A percentile compares a stretch with the other conserved stretches of the same genome.
Evolutionary conservation across 2,329 filamentous ascomycete species (phyloP).

Genomic region (Emergomyces pasteurianus): DNA sequence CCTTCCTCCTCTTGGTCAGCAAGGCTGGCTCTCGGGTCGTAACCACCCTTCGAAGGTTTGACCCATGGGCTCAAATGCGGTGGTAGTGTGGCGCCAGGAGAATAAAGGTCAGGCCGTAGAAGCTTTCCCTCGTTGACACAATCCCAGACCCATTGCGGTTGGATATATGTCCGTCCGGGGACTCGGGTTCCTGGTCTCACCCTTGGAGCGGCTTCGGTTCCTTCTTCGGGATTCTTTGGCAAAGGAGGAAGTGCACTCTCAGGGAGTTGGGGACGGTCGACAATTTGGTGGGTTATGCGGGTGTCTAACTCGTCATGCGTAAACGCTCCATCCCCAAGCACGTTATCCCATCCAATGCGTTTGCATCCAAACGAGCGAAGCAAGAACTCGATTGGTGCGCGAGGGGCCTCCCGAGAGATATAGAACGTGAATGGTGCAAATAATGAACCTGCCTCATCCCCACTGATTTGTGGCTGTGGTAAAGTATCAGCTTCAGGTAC

Average conservation of each 20-base stretch:
- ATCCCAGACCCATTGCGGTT: constrained; percentile 99
- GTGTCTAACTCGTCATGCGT: constrained; percentile 80
- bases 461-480: constrained; percentile 59
- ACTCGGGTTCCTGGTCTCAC: constrained; percentile 57
- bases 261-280: constrained; percentile 70
- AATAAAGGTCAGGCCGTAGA: constrained; percentile 75
- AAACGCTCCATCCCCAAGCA: constrained; percentile 83
- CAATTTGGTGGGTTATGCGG: constrained; percentile 88
- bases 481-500: constrained; percentile 77
- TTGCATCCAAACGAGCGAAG: constrained; percentile 92
- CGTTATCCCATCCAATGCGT: constrained; percentile 85
- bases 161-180: constrained; percentile 83
- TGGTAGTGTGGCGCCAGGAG: constrained; percentile 76
- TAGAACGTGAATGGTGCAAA: constrained; percentile 87
- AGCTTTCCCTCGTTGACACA: constrained; percentile 86
- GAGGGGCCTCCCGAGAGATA: constrained; percentile 84
- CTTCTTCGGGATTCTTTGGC: constrained; percentile 34
- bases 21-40: constrained; percentile 77
- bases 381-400: constrained; percentile 83
- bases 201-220: constrained; percentile 35
- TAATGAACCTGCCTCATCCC: constrained; percentile 57
- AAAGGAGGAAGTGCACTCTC: constrained; percentile 39
- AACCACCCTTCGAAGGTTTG: constrained; percentile 71
- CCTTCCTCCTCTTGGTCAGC: constrained; percentile 80
- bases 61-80: constrained; percentile 96